Conservation (phyloP, 2,329 filamentous ascomycete genomes). For the Diaporthe helianthi region DNA sequence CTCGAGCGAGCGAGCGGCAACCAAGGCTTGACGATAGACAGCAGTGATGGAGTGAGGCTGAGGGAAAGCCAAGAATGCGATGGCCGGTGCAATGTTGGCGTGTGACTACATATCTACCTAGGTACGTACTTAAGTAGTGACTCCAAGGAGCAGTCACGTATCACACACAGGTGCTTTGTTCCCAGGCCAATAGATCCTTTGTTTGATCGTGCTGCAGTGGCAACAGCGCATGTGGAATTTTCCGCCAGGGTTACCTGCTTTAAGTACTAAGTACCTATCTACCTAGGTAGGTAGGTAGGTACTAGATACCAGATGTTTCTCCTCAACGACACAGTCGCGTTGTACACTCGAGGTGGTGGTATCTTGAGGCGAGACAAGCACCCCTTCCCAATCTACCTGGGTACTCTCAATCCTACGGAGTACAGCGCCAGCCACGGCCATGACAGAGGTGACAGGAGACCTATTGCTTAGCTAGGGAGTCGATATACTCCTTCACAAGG, state of each 20-base stretch:
- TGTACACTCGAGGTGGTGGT: too few relatives aligned
- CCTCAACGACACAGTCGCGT: too few relatives aligned
- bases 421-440: not conserved
- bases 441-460: not conserved
- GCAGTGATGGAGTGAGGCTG: not conserved
- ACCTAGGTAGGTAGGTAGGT: too few relatives aligned
- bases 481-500: constrained; percentile 63
- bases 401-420: not conserved
- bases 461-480: constrained; percentile 36
- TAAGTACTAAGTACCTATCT: too few relatives aligned
- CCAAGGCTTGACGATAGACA: not conserved
- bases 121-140: too few relatives aligned
- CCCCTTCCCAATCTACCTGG: not conserved
- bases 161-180: constrained; percentile 15
- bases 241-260: constrained; percentile 5
- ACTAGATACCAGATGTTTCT: too few relatives aligned
- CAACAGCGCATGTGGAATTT: not conserved
- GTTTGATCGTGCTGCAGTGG: not conserved
- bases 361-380: not conserved
- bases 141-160: not conserved
- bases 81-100: not conserved
- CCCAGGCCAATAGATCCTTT: not conserved
- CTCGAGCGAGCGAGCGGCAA: not conserved
- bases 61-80: not conserved
- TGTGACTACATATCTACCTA: too few relatives aligned